Evolutionary conservation across 2,329 filamentous ascomycete genomes (phyloP).

Genomic region (Thielaviopsis punctulata): DNA sequence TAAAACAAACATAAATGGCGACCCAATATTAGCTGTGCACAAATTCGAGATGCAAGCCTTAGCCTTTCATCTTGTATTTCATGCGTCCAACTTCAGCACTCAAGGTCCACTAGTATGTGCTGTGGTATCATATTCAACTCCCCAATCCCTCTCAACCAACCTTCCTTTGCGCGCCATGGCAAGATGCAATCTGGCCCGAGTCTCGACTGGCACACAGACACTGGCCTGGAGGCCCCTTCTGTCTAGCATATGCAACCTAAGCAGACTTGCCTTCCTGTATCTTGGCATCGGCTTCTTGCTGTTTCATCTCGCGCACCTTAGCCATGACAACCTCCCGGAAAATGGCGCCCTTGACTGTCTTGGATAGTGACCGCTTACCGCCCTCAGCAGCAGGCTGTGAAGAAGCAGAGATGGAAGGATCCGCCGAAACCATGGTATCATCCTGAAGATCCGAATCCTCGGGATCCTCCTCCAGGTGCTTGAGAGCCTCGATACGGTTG

Average conservation of each 20-base stretch:
- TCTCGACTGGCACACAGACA: neutral
- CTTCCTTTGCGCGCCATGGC: neutral
- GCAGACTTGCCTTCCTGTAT: slow-evolving; percentile 25
- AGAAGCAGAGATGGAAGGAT: slow-evolving; percentile 14
- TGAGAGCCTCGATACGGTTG: slow-evolving; percentile 88
- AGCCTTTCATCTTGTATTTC: neutral
- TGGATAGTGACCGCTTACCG: slow-evolving; percentile 27
- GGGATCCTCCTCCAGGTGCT: slow-evolving; percentile 72
- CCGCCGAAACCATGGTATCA: slow-evolving; percentile 35
- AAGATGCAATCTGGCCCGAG: neutral
- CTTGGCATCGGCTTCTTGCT: slow-evolving; percentile 54
- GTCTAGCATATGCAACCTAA: slow-evolving; percentile 2
- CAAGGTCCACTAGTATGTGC: slow-evolving; percentile 1
- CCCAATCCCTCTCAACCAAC: neutral
- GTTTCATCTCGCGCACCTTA: slow-evolving; percentile 84
- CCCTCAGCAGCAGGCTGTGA: slow-evolving; percentile 18
- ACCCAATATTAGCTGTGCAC: neutral
- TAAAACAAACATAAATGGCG: slow-evolving; percentile 1
- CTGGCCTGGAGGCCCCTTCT: neutral
- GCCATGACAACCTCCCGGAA: slow-evolving; percentile 90
- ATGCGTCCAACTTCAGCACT: slow-evolving; percentile 6
- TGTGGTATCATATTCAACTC: slow-evolving; percentile 8
- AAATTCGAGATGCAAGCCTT: neutral
- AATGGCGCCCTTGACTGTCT: slow-evolving; percentile 48
- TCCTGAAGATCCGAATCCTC: slow-evolving; percentile 60